These are phyloP conservation scores for Penicillium sp. DNA, from an alignment of 2,329 filamentous ascomycete species.

Conservation along the genomic window DNA sequence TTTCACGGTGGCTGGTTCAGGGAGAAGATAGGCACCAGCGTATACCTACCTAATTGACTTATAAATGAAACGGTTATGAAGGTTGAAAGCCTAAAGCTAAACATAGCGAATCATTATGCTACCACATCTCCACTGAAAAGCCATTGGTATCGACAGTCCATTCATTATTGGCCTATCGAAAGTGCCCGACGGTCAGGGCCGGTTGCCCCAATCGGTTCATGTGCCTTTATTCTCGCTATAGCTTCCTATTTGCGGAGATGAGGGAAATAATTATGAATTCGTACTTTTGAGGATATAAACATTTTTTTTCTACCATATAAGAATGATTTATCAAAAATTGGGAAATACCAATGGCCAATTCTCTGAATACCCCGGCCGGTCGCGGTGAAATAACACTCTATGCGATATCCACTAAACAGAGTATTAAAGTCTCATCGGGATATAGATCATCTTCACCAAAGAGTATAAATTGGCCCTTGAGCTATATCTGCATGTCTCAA, in stretches of 20 bases:
- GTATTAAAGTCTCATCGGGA: neutral
- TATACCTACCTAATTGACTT: neutral
- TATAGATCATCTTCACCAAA: neutral
- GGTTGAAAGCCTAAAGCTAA: slow-evolving; percentile 3
- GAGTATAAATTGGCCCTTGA: neutral
- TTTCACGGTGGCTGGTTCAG: slow-evolving; percentile 18
- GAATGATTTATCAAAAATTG: neutral
- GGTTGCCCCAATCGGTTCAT: neutral
- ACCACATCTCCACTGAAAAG: neutral
- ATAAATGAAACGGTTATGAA: neutral
- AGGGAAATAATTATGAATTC: neutral
- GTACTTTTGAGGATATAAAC: neutral
- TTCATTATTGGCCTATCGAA: neutral
- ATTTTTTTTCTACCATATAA: neutral
- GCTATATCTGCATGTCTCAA: neutral
- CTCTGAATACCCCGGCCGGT: neutral
- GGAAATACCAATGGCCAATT: neutral
- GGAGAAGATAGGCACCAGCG: slow-evolving; percentile 19
- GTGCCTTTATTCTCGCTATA: neutral
- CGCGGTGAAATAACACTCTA: neutral
- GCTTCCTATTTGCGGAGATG: neutral
- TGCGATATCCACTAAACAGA: neutral
- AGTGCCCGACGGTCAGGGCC: slow-evolving; percentile 13
- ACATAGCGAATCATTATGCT: slow-evolving; percentile 2
- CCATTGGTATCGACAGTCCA: neutral